Evolutionary conservation across 768 basidiomycete genomes (phyloP).

Genomic region (Mycena albidolilacea): DNA sequence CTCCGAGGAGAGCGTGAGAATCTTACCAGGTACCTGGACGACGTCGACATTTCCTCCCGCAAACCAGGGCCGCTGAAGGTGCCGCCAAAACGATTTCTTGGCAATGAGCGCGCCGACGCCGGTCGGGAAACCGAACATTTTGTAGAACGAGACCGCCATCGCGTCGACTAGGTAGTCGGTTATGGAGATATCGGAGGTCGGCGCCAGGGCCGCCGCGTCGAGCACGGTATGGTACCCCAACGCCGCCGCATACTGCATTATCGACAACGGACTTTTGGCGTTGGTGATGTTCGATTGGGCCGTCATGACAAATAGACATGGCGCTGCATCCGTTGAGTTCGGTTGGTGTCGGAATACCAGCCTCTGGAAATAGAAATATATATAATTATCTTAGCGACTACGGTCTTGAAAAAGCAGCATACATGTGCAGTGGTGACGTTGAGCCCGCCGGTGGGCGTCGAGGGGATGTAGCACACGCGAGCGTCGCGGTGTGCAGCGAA

Average conservation of each 20-base stretch:
- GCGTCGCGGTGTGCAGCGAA: constrained; percentile 72
- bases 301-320: constrained; percentile 80
- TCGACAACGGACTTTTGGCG: constrained; percentile 75
- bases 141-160: constrained; percentile 88
- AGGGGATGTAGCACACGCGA: constrained; percentile 72
- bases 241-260: constrained; percentile 72
- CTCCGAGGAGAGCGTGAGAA: constrained; percentile 71
- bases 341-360: constrained; percentile 66
- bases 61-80: constrained; percentile 84
- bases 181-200: constrained; percentile 79
- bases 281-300: constrained; percentile 89
- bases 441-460: constrained; percentile 75
- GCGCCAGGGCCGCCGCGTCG: constrained; percentile 86
- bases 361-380: constrained; percentile 55
- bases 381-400: constrained; percentile 29
- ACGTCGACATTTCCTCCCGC: constrained; percentile 88
- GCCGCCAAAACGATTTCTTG: constrained; percentile 74
- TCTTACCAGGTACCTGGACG: constrained; percentile 83
- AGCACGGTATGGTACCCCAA: constrained; percentile 81
- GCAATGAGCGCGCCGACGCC: constrained; percentile 86
- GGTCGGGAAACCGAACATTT: constrained; percentile 92
- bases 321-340: constrained; percentile 55
- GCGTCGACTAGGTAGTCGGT: constrained; percentile 80
- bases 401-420: constrained; percentile 26
- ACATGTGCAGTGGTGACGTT: constrained; percentile 73